Conservation (phyloP, 345 rosid genomes). For the Limnanthes douglasii region DNA sequence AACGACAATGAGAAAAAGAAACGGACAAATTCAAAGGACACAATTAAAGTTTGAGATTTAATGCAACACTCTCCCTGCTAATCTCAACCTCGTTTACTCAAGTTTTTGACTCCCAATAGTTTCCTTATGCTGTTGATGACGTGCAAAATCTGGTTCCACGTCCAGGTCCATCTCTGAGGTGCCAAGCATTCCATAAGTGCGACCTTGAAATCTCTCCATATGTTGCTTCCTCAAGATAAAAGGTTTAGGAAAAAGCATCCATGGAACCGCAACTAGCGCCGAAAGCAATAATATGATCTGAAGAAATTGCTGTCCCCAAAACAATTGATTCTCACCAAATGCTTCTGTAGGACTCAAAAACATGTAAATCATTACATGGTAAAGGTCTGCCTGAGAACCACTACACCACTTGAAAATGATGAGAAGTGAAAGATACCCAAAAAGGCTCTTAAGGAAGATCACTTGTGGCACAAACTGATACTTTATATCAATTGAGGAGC, state of each 20-base stretch:
- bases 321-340: conserved; percentile 80
- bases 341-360: conserved; percentile 89
- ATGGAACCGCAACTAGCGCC: conserved; percentile 82
- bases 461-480: conserved; percentile 95
- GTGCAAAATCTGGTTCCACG: conserved; percentile 63
- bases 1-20: too few relatives aligned
- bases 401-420: conserved; percentile 93
- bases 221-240: conserved; percentile 76
- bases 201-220: conserved; percentile 94
- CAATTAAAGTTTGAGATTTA: too few relatives aligned
- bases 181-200: conserved; percentile 70
- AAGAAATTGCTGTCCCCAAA: conserved; percentile 90
- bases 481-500: conserved; percentile 72
- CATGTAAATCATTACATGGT: conserved; percentile 99
- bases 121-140: conserved; percentile 60
- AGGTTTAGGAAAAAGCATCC: conserved; percentile 98
- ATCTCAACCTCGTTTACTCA: too few relatives aligned
- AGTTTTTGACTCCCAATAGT: too few relatives aligned
- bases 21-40: too few relatives aligned
- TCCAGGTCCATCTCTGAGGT: conserved; percentile 73
- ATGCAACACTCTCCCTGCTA: too few relatives aligned
- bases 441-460: conserved; percentile 84
- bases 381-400: conserved; percentile 96
- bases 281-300: conserved; percentile 71
- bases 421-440: conserved; percentile 92